Conservation (phyloP, 176 grass and related monocot species). For the Dendrocalamus sinicus region DNA sequence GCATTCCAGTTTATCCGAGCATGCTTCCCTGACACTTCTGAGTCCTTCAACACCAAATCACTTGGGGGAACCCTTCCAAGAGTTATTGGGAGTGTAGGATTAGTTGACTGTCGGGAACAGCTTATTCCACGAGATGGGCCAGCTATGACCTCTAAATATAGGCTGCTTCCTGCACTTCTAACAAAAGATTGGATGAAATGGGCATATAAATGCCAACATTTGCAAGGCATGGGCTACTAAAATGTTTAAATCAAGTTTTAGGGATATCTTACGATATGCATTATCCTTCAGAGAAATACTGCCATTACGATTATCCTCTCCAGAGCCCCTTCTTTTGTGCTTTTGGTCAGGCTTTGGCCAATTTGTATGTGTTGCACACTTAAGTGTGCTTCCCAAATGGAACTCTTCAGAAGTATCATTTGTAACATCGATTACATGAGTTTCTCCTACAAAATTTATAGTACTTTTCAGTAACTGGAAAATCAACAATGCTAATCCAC, state of each 20-base stretch:
- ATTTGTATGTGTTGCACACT: constrained; percentile 40
- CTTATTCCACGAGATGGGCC: constrained; percentile 68
- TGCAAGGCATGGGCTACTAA: constrained; percentile 3
- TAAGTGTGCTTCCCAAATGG: constrained; percentile 62
- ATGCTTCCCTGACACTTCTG: constrained; percentile 89
- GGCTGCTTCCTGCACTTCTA: constrained; percentile 66
- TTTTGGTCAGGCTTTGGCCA: constrained; percentile 50
- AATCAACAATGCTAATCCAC: background rate
- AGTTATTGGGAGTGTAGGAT: constrained; percentile 50
- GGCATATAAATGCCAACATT: constrained; percentile 45
- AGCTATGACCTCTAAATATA: constrained; percentile 73
- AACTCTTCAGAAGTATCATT: constrained; percentile 58
- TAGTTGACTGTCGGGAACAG: constrained; percentile 61
- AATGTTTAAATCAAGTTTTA: constrained; percentile 33
- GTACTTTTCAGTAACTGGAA: constrained; percentile 23
- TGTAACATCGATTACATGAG: constrained; percentile 66
- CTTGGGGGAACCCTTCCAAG: constrained; percentile 76
- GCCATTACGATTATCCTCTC: constrained; percentile 36
- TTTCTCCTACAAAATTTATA: constrained; percentile 66
- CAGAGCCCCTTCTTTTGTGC: constrained; percentile 45
- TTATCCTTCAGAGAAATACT: constrained; percentile 54
- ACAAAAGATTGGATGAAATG: constrained; percentile 55
- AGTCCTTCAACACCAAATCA: constrained; percentile 72
- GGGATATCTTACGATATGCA: constrained; percentile 56
- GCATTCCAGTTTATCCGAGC: constrained; percentile 76